A percentile compares a stretch with the other conserved stretches of the same genome.
Conservation (phyloP, 1,284 basidiomycete genomes). For the Pseudozyma sp. region DNA sequence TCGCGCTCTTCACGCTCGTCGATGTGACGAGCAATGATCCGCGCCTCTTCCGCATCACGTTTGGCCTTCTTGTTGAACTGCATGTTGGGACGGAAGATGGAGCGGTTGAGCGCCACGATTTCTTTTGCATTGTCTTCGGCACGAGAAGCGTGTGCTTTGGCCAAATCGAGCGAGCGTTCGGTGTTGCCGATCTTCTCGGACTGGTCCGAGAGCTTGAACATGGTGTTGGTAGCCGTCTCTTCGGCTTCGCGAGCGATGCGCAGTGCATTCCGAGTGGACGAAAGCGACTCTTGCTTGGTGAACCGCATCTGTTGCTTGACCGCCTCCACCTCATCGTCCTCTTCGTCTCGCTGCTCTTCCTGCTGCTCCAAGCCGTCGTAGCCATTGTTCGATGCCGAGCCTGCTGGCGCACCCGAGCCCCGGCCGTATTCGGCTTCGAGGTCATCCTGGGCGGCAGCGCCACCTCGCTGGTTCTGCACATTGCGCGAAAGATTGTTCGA, state of each 20-base stretch:
- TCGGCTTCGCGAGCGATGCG: constrained; percentile 93
- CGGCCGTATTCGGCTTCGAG: constrained; percentile 65
- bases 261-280: constrained; percentile 90
- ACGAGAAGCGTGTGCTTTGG: constrained; percentile 87
- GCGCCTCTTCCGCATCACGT: constrained; percentile 88
- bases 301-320: constrained; percentile 93
- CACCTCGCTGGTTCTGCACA: constrained; percentile 12
- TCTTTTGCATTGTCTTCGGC: constrained; percentile 95
- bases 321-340: constrained; percentile 94
- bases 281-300: constrained; percentile 92
- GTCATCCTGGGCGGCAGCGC: constrained; percentile 44
- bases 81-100: constrained; percentile 81
- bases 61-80: constrained; percentile 77
- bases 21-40: constrained; percentile 86
- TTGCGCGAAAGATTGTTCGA: constrained; percentile 31
- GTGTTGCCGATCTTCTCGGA: constrained; percentile 81
- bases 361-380: constrained; percentile 54
- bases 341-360: constrained; percentile 75
- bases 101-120: constrained; percentile 90
- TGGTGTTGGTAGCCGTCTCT: constrained; percentile 89
- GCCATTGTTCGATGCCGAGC: constrained; percentile 14
- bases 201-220: constrained; percentile 89
- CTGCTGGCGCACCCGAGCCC: constrained; percentile 26
- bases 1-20: constrained; percentile 84
- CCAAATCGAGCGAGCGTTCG: constrained; percentile 92